These are phyloP conservation scores for Lachnellula subtilissima DNA, from an alignment of 2,329 filamentous ascomycete genomes.

Conservation along the genomic window DNA sequence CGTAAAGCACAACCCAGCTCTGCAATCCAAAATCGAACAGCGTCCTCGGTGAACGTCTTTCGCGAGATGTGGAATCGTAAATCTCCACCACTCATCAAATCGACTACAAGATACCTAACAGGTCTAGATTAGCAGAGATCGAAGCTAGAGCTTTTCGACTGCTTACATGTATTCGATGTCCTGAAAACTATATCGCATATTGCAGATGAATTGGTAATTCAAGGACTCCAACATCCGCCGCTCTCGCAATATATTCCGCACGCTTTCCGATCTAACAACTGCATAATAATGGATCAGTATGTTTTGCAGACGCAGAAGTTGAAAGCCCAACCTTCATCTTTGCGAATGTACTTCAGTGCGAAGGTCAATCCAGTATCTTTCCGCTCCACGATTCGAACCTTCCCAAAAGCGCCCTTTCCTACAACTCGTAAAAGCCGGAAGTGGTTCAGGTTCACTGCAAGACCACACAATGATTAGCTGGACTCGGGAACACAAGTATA, in stretches of 20 bases:
- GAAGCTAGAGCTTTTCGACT: background rate
- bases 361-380: constrained; percentile 94
- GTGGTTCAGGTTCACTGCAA: constrained; percentile 87
- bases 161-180: constrained; percentile 96
- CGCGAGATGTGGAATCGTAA: constrained; percentile 95
- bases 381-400: constrained; percentile 96
- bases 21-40: constrained; percentile 94
- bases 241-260: constrained; percentile 96
- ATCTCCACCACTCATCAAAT: constrained; percentile 97
- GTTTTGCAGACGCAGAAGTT: constrained; percentile 8
- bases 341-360: constrained; percentile 95
- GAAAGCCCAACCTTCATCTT: constrained; percentile 80
- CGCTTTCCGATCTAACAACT: constrained; percentile 97
- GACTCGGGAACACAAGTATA: background rate
- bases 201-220: constrained; percentile 97
- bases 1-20: constrained; percentile 86
- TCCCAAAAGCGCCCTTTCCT: constrained; percentile 95
- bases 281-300: constrained; percentile 24
- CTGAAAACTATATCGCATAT: constrained; percentile 97
- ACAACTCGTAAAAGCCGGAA: constrained; percentile 94
- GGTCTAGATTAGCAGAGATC: constrained; percentile 2
- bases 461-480: constrained; percentile 21
- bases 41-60: constrained; percentile 97
- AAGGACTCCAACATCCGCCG: constrained; percentile 96
- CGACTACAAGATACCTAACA: constrained; percentile 79